Percentiles rank a stretch among this genome's conserved stretches.
phyloP scores from a whole-genome alignment of 2,329 filamentous ascomycete species.

The Colletotrichum ledebouriae region DNA sequence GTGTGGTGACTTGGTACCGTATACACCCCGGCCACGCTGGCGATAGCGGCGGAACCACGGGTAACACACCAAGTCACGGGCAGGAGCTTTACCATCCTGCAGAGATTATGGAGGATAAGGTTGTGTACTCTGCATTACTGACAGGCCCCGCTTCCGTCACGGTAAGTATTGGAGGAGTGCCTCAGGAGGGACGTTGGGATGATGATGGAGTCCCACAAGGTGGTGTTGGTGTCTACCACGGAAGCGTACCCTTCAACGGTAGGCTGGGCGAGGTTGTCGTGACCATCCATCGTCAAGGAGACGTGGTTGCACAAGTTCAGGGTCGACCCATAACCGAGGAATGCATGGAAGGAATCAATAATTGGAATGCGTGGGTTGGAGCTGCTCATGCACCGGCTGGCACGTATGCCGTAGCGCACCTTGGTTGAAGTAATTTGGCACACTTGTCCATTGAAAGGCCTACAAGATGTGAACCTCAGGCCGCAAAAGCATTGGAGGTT shows the following conservation, averaged over 20 bases:
- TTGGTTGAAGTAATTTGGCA: background rate
- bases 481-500: too few relatives aligned
- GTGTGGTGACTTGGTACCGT: constrained; percentile 49
- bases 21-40: constrained; percentile 43
- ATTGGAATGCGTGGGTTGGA: constrained; percentile 44
- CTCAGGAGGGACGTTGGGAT: constrained; percentile 43
- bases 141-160: constrained; percentile 44
- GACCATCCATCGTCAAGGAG: constrained; percentile 24
- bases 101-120: constrained; percentile 44
- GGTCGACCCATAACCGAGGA: constrained; percentile 35
- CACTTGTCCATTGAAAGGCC: too few relatives aligned
- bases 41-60: constrained; percentile 46
- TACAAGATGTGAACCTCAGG: too few relatives aligned
- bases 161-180: constrained; percentile 48
- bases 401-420: constrained; percentile 28
- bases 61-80: constrained; percentile 47
- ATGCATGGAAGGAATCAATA: constrained; percentile 38
- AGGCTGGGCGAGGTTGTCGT: constrained; percentile 47
- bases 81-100: constrained; percentile 45
- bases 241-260: constrained; percentile 46
- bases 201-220: constrained; percentile 45
- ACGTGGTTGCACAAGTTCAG: constrained; percentile 29
- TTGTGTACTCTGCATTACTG: constrained; percentile 48
- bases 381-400: background rate
- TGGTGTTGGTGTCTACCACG: constrained; percentile 50